A percentile compares a stretch with the other conserved stretches of the same genome.
phyloP scores from a whole-genome alignment of 805 yeast species.

The Wickerhamiella australiensis region DNA sequence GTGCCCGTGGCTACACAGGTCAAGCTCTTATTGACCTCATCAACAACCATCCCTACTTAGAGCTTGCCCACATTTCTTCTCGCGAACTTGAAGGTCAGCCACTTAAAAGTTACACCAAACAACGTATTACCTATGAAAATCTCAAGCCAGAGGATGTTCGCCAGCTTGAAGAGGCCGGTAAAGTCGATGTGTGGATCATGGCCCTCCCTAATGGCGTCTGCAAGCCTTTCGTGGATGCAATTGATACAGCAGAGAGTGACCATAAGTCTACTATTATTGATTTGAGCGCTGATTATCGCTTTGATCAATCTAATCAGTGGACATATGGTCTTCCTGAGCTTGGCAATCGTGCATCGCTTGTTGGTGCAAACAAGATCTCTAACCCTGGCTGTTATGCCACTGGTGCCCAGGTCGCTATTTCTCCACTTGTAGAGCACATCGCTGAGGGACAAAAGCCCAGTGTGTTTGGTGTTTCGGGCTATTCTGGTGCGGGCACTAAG shows the following conservation, averaged over 20 bases:
- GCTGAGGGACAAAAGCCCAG: slow-evolving; percentile 57
- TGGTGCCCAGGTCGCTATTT: slow-evolving; percentile 85
- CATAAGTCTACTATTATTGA: slow-evolving; percentile 75
- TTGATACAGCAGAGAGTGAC: slow-evolving; percentile 33
- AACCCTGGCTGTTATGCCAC: slow-evolving; percentile 99
- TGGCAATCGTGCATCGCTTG: slow-evolving; percentile 52
- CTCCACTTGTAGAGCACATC: slow-evolving; percentile 60
- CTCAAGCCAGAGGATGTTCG: slow-evolving; percentile 78
- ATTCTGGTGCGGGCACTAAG: slow-evolving; percentile 98
- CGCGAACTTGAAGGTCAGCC: slow-evolving; percentile 85
- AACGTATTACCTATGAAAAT: slow-evolving; percentile 68
- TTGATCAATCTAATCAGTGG: slow-evolving; percentile 83
- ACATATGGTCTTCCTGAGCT: slow-evolving; percentile 91
- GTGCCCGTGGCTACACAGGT: slow-evolving; percentile 97
- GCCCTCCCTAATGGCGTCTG: slow-evolving; percentile 98
- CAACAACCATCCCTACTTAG: slow-evolving; percentile 77
- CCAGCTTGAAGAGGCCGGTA: slow-evolving; percentile 58
- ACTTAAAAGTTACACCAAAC: slow-evolving; percentile 76
- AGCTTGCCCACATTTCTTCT: slow-evolving; percentile 85
- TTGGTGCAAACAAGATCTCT: slow-evolving; percentile 67
- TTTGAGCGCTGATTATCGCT: slow-evolving; percentile 90
- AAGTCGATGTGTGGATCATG: slow-evolving; percentile 97
- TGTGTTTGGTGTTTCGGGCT: slow-evolving; percentile 92
- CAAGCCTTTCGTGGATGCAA: slow-evolving; percentile 37
- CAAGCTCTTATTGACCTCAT: slow-evolving; percentile 81